Base-by-base conservation (phyloP, 2,329 filamentous ascomycete genomes). In the Pseudogymnoascus sp. region DNA sequence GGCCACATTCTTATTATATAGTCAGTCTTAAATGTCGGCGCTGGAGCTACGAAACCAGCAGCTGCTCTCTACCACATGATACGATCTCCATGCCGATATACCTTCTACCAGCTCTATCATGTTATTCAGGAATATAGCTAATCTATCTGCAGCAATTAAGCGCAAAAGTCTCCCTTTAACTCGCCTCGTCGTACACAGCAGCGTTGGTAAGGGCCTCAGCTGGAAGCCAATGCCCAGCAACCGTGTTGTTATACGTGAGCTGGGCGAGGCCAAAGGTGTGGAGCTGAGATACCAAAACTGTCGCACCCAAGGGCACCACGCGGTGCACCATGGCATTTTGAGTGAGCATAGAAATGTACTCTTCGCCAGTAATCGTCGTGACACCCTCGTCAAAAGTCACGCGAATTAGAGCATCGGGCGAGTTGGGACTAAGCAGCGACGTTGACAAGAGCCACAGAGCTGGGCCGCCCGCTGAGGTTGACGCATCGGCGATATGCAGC, bases 331-430 rank as follows among this genome's bases (percentile, higher is more conserved):
- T 61, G 21, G 59, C 59, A 21, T 55, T 55, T 6, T 61, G 59
- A n/a, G 59, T 61, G n/a, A 61, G 59, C 38, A 55, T 61, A 10
- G 59, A 39, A 25, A 61, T 61, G 9, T 61, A 55, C n/a, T 61
- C 59, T 5, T 61, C 59, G 25, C 59, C 59, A 25, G 59, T 61
- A 9, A 61, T 61, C 36, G 12, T 8, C 4, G 12, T 31, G 17
- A 61, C 25, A 8, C 10, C 25, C 25, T 61, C 59, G 13, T 61
- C 59, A 48, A 61, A 61, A 25, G 59, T 61, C 21, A 55, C 59
- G 5, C 8, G 59, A 15, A 61, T 55, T 15, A 61, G 59, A 35
- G 38, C 59, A 31, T 55, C 59, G 33, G 38, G 13, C 15, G 59
- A 61, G 42, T 61, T 41, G 17, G 25, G 10, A 27, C 39, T 61